Conservation (phyloP, 1,139 yeast species). For the Taiozyma onychis region DNA sequence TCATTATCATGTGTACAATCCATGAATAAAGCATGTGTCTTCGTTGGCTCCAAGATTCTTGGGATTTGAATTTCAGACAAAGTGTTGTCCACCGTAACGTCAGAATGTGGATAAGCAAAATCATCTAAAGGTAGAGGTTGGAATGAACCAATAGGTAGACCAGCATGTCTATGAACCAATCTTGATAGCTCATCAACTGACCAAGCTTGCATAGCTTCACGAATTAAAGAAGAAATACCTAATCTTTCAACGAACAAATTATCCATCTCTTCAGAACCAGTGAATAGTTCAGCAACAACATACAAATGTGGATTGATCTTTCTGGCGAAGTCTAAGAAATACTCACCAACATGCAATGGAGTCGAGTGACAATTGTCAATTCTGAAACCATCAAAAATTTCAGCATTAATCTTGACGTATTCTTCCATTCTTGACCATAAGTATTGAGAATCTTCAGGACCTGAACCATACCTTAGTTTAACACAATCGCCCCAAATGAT, state of each 20-base stretch:
- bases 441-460: constrained; percentile 78
- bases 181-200: constrained; percentile 81
- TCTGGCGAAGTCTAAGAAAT: constrained; percentile 83
- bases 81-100: constrained; percentile 26
- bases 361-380: constrained; percentile 96
- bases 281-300: constrained; percentile 90
- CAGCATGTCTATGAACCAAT: constrained; percentile 88
- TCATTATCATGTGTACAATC: constrained; percentile 98
- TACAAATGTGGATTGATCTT: constrained; percentile 77
- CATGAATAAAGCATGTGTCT: constrained; percentile 93
- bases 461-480: constrained; percentile 76
- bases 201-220: constrained; percentile 98
- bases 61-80: constrained; percentile 63
- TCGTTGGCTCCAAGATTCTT: constrained; percentile 52
- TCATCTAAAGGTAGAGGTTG: constrained; percentile 71
- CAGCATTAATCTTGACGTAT: constrained; percentile 73
- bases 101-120: constrained; percentile 49
- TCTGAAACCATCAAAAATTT: constrained; percentile 78
- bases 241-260: constrained; percentile 83
- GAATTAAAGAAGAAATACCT: constrained; percentile 79
- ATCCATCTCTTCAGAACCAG: constrained; percentile 91
- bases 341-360: constrained; percentile 91
- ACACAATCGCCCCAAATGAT: constrained; percentile 98
- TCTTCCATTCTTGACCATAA: constrained; percentile 85
- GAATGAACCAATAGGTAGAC: constrained; percentile 90